Evolutionary conservation across 2,329 filamentous ascomycete species (phyloP).

Genomic region (Hysterium pulicare): DNA sequence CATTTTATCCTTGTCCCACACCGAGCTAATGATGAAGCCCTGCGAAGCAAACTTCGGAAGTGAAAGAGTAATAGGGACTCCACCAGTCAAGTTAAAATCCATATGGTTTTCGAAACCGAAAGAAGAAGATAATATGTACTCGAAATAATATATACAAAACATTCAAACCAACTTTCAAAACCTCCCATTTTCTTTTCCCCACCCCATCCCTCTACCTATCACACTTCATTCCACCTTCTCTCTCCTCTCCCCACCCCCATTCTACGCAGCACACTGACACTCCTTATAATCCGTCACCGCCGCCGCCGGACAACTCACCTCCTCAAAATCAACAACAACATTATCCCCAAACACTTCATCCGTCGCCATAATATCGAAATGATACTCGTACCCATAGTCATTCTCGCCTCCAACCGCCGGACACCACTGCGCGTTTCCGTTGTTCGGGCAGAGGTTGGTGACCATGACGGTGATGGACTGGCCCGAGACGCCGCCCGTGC

Average conservation of each 20-base stretch:
- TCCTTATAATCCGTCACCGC: conserved; percentile 21
- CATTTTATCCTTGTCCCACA: too few relatives aligned
- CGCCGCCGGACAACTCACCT: conserved; percentile 25
- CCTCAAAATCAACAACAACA: conserved; percentile 31
- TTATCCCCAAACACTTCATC: conserved; percentile 34
- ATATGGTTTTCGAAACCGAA: too few relatives aligned
- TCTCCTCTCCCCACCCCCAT: neutral
- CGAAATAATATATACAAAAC: too few relatives aligned
- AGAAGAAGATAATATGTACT: too few relatives aligned
- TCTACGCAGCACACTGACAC: conserved; percentile 9
- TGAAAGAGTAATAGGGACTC: too few relatives aligned
- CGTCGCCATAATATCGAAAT: conserved; percentile 38
- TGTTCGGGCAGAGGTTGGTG: conserved; percentile 37
- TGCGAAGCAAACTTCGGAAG: too few relatives aligned
- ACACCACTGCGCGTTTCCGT: conserved; percentile 37
- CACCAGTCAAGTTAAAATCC: too few relatives aligned
- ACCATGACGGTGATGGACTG: conserved; percentile 30
- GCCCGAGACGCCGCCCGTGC: conserved; percentile 17
- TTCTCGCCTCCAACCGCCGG: conserved; percentile 27
- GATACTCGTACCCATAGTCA: conserved; percentile 34
- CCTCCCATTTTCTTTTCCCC: too few relatives aligned
- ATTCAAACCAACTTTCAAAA: too few relatives aligned
- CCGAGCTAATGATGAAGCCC: too few relatives aligned
- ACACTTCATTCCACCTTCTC: too few relatives aligned
- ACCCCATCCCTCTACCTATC: too few relatives aligned